Conservation (phyloP, 257 asterid genomes). For the Pogostemon cablin region DNA sequence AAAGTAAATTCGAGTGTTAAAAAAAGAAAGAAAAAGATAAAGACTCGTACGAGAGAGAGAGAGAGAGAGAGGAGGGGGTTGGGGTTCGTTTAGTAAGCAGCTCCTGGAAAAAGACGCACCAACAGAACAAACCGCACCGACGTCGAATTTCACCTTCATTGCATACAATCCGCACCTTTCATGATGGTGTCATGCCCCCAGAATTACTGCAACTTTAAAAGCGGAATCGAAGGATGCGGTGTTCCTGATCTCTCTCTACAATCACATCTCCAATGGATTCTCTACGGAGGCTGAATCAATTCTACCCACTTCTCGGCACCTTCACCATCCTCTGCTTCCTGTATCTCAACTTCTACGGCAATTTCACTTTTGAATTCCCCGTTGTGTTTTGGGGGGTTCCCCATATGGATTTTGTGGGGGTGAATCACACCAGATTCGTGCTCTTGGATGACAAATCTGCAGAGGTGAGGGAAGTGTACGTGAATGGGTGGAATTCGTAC, state of each 20-base stretch:
- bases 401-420: conserved; percentile 50
- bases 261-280: conserved; percentile 38
- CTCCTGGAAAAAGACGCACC: background rate
- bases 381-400: conserved; percentile 41
- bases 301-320: conserved; percentile 45
- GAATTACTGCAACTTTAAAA: too few species aligned
- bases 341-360: conserved; percentile 42
- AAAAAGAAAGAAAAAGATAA: background rate
- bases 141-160: background rate
- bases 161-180: background rate
- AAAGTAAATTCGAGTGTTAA: background rate
- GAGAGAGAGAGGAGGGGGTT: background rate
- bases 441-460: conserved; percentile 13
- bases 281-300: conserved; percentile 41
- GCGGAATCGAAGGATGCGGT: background rate
- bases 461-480: conserved; percentile 33
- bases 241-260: too few species aligned
- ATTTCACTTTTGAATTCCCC: conserved; percentile 35
- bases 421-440: conserved; percentile 56
- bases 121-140: background rate
- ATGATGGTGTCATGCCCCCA: background rate
- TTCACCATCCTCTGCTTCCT: conserved; percentile 35
- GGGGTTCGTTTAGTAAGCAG: background rate
- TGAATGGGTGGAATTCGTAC: conserved; percentile 71
- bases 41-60: background rate